phyloP scores from a whole-genome alignment of 2,329 filamentous ascomycete species.

The Aspergillus sp. region DNA sequence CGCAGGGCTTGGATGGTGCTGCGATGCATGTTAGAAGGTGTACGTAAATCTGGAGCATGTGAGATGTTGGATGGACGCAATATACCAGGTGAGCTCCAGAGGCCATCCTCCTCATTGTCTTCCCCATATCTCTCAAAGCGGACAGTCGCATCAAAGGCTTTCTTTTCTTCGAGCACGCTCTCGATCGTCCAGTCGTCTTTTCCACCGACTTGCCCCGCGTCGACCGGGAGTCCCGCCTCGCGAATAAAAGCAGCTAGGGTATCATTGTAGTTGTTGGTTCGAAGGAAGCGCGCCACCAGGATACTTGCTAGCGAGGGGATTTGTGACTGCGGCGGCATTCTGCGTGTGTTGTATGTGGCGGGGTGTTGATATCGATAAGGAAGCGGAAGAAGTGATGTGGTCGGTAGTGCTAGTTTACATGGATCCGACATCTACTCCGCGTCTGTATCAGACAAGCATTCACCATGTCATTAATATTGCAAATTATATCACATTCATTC shows the following conservation, averaged over 20 bases:
- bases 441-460: too few relatives aligned
- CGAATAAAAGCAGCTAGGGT: slow-evolving; percentile 58
- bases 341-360: not conserved
- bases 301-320: slow-evolving; percentile 26
- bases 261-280: slow-evolving; percentile 45
- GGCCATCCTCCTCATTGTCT: slow-evolving; percentile 38
- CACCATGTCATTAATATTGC: too few relatives aligned
- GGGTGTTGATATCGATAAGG: not conserved
- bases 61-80: too few relatives aligned
- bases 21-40: not conserved
- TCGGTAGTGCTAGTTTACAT: not conserved
- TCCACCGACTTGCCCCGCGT: slow-evolving; percentile 44
- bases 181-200: slow-evolving; percentile 56
- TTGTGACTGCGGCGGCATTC: slow-evolving; percentile 10
- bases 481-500: not conserved
- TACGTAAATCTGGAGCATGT: too few relatives aligned
- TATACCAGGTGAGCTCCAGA: slow-evolving; percentile 50
- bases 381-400: not conserved
- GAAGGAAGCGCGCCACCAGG: slow-evolving; percentile 45
- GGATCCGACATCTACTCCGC: not conserved
- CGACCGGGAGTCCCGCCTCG: slow-evolving; percentile 54
- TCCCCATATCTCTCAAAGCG: slow-evolving; percentile 56
- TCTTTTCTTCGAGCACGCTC: slow-evolving; percentile 60
- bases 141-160: slow-evolving; percentile 54
- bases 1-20: slow-evolving; percentile 48